Percentiles rank a stretch among this genome's conserved stretches.
These are phyloP conservation scores for Sclerotiophoma versabilis DNA, from an alignment of 2,329 filamentous ascomycete genomes.

Conservation along the genomic window DNA sequence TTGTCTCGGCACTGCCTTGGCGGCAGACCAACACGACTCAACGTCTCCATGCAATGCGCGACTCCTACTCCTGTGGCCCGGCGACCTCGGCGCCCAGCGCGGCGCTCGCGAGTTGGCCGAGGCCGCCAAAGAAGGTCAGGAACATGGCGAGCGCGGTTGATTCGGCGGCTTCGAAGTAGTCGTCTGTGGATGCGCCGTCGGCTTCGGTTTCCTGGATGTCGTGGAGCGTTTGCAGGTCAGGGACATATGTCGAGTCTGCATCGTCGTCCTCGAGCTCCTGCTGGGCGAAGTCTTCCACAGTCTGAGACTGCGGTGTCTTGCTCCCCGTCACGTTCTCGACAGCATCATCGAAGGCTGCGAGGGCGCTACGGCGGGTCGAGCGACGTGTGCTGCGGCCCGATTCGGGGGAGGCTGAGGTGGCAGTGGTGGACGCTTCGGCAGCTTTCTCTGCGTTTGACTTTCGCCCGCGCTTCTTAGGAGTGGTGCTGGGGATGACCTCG, in stretches of 20 bases:
- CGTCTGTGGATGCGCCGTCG: slow-evolving; percentile 35
- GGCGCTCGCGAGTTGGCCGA: slow-evolving; percentile 43
- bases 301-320: not conserved
- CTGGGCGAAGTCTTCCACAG: not conserved
- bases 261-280: not conserved
- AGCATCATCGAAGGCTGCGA: slow-evolving; percentile 14
- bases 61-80: slow-evolving; percentile 22
- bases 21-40: no score
- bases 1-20: no score
- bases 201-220: slow-evolving; percentile 38
- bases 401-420: not conserved
- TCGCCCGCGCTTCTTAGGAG: slow-evolving; percentile 31
- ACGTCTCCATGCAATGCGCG: no score
- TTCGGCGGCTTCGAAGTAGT: slow-evolving; percentile 43
- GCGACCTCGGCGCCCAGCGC: slow-evolving; percentile 48
- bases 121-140: slow-evolving; percentile 43
- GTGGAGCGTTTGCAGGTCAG: slow-evolving; percentile 26
- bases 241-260: slow-evolving; percentile 37
- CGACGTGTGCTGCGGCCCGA: slow-evolving; percentile 1
- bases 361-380: slow-evolving; percentile 5
- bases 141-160: slow-evolving; percentile 46
- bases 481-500: slow-evolving; percentile 13
- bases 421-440: not conserved
- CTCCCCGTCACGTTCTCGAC: slow-evolving; percentile 3
- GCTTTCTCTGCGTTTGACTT: not conserved